Evolutionary conservation across 78 protist genomes (phyloP), one percentile per base, ranked within the genome.

Genomic region (Blattamonas nauphoetae): DNA sequence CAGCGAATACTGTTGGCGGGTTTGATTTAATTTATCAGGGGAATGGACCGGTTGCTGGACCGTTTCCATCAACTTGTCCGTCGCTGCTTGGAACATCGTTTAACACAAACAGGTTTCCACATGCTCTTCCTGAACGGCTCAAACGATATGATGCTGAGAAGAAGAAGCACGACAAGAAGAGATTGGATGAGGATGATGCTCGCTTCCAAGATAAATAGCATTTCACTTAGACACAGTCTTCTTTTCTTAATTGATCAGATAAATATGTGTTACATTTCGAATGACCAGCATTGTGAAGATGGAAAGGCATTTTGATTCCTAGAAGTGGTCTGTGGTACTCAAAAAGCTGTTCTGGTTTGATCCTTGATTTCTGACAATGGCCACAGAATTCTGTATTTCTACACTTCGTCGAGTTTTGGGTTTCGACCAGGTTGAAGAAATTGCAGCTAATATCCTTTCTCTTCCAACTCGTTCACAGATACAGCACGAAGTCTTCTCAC

Each of bases 11-110:
- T 6, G 21, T 89, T 4, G 91, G 91, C 86, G 91, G 91, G 29
- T 89, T 89, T 79, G 89, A 89, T 35, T 85, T 78, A 36, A 80
- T 89, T 44, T 78, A 78, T 78, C 35, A 34, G 42, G 91, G 91
- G 1, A 85, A 11, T 29, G 21, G 11, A 35, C 6, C 3, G 3
- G 77, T 85, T 71, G 64, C 3, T 85, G 1, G 42, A 45, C 85
- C 3, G 2, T 63, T 85, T 3, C 11, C 33, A 45, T 44, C 45
- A 2, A 29, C 32, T 5, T 5, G 80, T 11, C 34, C 71, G 21
- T 55, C 71, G 71, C 11, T 55, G 71, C 71, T 55, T 29, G 71
- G 71, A 29, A 55, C 71, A 55, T 55, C 71, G 71, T 29, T 29
- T 55, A 29, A 11, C 21, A 29, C 21, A 55, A 29, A 11, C 21